Conservation (phyloP, 78 protist genomes). For the Protostelium mycophagum region DNA sequence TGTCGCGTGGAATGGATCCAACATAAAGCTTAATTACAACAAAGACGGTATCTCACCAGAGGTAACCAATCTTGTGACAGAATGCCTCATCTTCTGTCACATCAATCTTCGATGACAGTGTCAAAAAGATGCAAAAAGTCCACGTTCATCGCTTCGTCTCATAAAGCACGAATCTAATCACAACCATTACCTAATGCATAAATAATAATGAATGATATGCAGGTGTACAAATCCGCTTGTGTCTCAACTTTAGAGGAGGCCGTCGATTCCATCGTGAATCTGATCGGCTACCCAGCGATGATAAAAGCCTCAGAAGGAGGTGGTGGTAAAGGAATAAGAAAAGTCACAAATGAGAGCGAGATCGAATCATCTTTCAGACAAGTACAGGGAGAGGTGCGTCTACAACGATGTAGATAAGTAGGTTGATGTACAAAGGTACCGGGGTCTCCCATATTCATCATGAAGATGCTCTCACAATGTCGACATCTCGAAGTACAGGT, state of each 20-base stretch:
- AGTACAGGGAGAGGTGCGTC: constrained; percentile 27
- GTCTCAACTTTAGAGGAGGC: constrained; percentile 58
- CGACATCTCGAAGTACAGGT: constrained; percentile 78
- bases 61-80: too few relatives aligned
- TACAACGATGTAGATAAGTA: not conserved
- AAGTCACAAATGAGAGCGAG: constrained; percentile 39
- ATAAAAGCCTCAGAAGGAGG: constrained; percentile 92
- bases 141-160: too few relatives aligned
- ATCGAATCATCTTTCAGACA: constrained; percentile 28
- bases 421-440: constrained; percentile 6
- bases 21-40: constrained; percentile 34
- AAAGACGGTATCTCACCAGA: constrained; percentile 19
- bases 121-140: too few relatives aligned
- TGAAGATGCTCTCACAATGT: constrained; percentile 60
- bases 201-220: not conserved
- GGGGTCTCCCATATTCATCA: constrained; percentile 69
- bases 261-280: constrained; percentile 35
- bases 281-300: constrained; percentile 89
- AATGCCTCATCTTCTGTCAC: too few relatives aligned
- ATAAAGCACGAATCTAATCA: not conserved
- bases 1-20: constrained; percentile 91
- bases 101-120: too few relatives aligned
- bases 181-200: not conserved
- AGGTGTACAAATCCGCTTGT: constrained; percentile 26
- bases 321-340: constrained; percentile 88